Evolutionary conservation across 768 basidiomycete genomes (phyloP).

Genomic region (Suillus paluster): DNA sequence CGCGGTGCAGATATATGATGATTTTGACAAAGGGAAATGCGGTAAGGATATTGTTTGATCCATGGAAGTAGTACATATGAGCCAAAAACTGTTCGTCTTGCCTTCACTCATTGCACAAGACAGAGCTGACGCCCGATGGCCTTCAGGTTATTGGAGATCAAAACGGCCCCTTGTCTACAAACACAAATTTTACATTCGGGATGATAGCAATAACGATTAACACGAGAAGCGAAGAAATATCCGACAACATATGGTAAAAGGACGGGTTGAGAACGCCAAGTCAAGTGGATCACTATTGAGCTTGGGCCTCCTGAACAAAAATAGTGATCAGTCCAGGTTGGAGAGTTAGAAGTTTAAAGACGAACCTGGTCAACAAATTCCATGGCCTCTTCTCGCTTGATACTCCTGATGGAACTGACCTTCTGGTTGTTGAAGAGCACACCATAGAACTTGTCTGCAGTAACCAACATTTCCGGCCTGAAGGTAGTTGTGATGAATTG

Average conservation of each 20-base stretch:
- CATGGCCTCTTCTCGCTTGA: slow-evolving; percentile 89
- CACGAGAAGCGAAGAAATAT: background rate
- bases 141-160: too few species aligned
- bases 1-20: slow-evolving; percentile 60
- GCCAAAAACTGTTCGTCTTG: background rate
- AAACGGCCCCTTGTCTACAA: background rate
- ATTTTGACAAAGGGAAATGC: slow-evolving; percentile 72
- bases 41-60: slow-evolving; percentile 82
- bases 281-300: slow-evolving; percentile 36
- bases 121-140: background rate
- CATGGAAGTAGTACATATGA: slow-evolving; percentile 50
- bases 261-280: background rate
- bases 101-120: background rate
- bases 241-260: background rate
- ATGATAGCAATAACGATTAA: slow-evolving; percentile 1
- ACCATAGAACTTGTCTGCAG: slow-evolving; percentile 96
- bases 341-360: slow-evolving; percentile 7
- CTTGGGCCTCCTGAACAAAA: slow-evolving; percentile 49
- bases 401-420: slow-evolving; percentile 85
- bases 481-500: slow-evolving; percentile 99
- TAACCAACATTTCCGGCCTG: slow-evolving; percentile 94
- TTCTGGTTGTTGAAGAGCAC: slow-evolving; percentile 97
- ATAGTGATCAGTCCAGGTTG: background rate
- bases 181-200: background rate
- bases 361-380: slow-evolving; percentile 90